Conservation (phyloP, 2,329 filamentous ascomycete species). For the Hypoxylon sp. region DNA sequence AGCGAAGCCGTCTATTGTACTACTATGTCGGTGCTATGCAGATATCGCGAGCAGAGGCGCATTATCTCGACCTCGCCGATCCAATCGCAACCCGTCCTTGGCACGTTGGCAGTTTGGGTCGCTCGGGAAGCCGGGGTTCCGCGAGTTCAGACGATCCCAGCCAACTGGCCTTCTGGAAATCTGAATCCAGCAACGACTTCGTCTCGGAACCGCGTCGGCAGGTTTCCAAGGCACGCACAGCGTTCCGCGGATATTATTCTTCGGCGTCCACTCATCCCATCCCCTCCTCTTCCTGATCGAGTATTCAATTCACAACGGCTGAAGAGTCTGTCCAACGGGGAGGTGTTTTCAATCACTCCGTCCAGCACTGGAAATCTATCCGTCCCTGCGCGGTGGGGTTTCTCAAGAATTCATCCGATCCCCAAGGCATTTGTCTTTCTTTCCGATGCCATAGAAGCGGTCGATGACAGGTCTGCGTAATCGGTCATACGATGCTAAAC, state of each 20-base stretch:
- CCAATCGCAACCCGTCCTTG: conserved; percentile 27
- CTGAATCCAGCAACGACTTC: conserved; percentile 35
- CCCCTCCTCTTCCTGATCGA: no score
- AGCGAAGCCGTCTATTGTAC: no score
- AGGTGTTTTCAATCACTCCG: neutral
- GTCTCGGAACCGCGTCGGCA: conserved; percentile 24
- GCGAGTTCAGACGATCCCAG: conserved; percentile 3
- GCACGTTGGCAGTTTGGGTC: no score
- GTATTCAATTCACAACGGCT: conserved; percentile 23
- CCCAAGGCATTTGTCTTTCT: neutral
- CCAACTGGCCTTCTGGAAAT: conserved; percentile 1
- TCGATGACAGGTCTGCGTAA: neutral
- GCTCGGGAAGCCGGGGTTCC: conserved; percentile 1
- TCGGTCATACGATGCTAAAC: neutral
- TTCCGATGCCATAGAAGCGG: neutral
- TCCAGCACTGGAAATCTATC: conserved; percentile 5
- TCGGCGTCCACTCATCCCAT: no score
- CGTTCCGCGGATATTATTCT: conserved; percentile 7
- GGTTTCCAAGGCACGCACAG: neutral
- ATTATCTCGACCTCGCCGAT: no score
- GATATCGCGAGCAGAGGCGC: no score
- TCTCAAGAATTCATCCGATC: neutral
- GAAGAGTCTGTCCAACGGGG: neutral
- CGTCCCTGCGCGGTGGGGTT: neutral
- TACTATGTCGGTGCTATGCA: no score